phyloP scores from a whole-genome alignment of 2,329 filamentous ascomycete species.

The Monilinia aucupariae region DNA sequence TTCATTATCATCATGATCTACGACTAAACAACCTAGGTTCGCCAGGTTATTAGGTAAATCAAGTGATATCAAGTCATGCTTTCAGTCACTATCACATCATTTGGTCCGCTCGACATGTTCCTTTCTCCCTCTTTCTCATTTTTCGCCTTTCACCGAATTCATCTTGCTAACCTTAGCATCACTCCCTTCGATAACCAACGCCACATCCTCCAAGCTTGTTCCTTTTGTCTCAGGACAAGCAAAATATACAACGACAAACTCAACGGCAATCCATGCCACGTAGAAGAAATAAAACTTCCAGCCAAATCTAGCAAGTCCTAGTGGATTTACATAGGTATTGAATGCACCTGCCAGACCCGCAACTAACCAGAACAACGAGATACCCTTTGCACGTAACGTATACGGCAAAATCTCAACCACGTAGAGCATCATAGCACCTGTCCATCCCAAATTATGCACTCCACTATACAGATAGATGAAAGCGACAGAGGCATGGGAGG shows the following conservation, averaged over 20 bases:
- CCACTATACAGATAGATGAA: constrained; percentile 42
- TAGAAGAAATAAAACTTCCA: constrained; percentile 39
- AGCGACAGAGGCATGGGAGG: constrained; percentile 35
- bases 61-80: not conserved
- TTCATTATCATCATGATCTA: not conserved
- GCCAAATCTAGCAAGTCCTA: constrained; percentile 40
- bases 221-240: constrained; percentile 36
- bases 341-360: constrained; percentile 34
- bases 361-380: constrained; percentile 41
- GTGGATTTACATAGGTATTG: constrained; percentile 39
- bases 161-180: constrained; percentile 38
- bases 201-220: constrained; percentile 24
- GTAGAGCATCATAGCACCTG: constrained; percentile 44
- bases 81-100: not conserved
- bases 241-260: constrained; percentile 57
- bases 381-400: constrained; percentile 36
- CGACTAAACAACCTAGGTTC: not conserved
- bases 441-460: constrained; percentile 49
- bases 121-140: constrained; percentile 19
- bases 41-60: too few species aligned
- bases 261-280: constrained; percentile 52
- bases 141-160: constrained; percentile 11
- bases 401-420: constrained; percentile 41
- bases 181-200: constrained; percentile 63
- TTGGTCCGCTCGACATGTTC: constrained; percentile 17